Percentiles rank a stretch among this genome's conserved stretches.
phyloP scores from a whole-genome alignment of 345 rosid genomes.

The Adansonia digitata region DNA sequence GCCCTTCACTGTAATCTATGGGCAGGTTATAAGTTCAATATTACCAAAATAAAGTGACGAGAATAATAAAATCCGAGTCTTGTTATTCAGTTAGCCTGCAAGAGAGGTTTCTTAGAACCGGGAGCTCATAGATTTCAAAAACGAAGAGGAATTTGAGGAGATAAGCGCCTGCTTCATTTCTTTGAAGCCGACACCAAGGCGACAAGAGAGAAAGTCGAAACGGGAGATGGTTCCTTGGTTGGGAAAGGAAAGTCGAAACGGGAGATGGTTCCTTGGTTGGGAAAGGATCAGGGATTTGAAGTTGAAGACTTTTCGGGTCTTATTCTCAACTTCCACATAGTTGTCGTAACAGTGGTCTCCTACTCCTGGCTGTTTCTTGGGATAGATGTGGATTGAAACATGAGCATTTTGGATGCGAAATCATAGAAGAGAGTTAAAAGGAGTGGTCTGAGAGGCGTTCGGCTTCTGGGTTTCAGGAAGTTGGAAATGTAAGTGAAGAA shows the following conservation, averaged over 20 bases:
- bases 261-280: conserved; percentile 58
- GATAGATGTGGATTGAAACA: conserved; percentile 76
- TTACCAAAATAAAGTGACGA: conserved; percentile 1
- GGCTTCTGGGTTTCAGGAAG: conserved; percentile 2
- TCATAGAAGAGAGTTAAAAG: neutral
- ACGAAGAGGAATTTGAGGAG: conserved; percentile 81
- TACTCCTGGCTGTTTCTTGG: conserved; percentile 63
- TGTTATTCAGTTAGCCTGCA: conserved; percentile 36
- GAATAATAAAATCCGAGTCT: neutral
- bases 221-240: conserved; percentile 58
- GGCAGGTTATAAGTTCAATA: neutral
- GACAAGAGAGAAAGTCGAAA: conserved; percentile 65
- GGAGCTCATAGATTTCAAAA: conserved; percentile 86
- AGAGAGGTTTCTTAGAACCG: conserved; percentile 72
- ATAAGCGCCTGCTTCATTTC: conserved; percentile 68
- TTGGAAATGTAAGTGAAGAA: conserved; percentile 5
- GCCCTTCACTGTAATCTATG: neutral
- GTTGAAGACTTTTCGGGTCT: conserved; percentile 69
- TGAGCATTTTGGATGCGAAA: conserved; percentile 21
- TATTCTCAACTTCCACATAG: conserved; percentile 94
- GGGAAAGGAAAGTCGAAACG: conserved; percentile 61
- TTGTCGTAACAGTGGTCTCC: conserved; percentile 93
- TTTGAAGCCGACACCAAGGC: conserved; percentile 70
- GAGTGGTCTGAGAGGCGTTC: neutral
- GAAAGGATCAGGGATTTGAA: conserved; percentile 69